Evolutionary conservation across 78 protist species (phyloP), one percentile per base, ranked within the genome.

Genomic region (Thecamonas trahens): DNA sequence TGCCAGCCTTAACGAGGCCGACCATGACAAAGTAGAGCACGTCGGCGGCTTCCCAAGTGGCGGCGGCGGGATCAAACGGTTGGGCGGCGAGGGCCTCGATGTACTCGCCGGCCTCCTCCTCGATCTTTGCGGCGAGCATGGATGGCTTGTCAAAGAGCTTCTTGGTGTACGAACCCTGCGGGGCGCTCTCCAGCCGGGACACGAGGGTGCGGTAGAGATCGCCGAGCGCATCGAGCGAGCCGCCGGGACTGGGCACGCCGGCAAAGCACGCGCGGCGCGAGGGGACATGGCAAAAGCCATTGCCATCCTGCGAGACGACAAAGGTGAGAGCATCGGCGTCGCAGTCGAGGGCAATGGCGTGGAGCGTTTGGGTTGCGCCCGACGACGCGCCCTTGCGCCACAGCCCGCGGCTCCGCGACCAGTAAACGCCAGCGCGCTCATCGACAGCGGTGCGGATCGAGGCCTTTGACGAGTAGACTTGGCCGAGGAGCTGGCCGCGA

Each of bases 311-410:
- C 32, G 29, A 39, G 22, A 79, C 85, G 20, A 63, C 75, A 32
- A 79, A 79, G 32, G 57, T 34, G 28, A 85, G 59, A 9, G 70
- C 9, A 61, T 85, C 90, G 29, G 66, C 39, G 29, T 85, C 90
- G 62, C 86, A 85, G 70, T 85, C 90, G 42, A 44, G 45, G 18
- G 24, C 47, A 31, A 79, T 24, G 6, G 60, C 31, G 18, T 37
- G 32, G 34, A 78, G 77, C 39, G 35, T 52, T n/a, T 85, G 91
- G 28, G 42, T 52, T 6, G 85, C 68, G 31, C 87, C 91, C 1
- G 83, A 69, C 1, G 82, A 68, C 55, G 49, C 74, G 6, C 86
- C 91, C 50, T 86, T 86, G 42, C 38, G 44, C 91, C 91, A 86
- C 29, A 86, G 79, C 20, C 85, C 83, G 0, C 84, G 75, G 22